Evolutionary conservation across 352 stramenopile species (phyloP).

Genomic region (Pythium aquatile): DNA sequence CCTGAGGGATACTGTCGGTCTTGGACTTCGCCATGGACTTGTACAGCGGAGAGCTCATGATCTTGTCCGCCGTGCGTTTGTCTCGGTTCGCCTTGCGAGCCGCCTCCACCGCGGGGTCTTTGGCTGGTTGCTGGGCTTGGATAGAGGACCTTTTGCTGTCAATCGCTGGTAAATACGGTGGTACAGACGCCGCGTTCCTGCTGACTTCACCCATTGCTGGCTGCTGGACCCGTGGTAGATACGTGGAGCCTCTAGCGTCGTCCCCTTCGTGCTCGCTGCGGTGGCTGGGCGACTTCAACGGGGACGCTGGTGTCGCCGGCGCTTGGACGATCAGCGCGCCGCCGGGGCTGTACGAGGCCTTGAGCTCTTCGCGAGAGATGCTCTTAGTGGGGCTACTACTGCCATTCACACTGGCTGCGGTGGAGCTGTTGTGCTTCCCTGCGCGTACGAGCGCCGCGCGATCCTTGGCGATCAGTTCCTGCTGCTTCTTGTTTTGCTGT

Average conservation of each 20-base stretch:
- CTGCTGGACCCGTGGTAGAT: constrained; percentile 13
- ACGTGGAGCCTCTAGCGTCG: not conserved
- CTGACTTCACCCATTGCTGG: not conserved
- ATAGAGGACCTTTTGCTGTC: not conserved
- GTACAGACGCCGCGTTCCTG: constrained; percentile 6
- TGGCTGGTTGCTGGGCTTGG: constrained; percentile 12
- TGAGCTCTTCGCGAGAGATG: constrained; percentile 57
- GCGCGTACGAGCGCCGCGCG: constrained; percentile 36
- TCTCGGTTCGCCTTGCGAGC: constrained; percentile 32
- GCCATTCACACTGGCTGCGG: constrained; percentile 17
- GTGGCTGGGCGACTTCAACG: constrained; percentile 25
- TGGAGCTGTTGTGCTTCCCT: constrained; percentile 24
- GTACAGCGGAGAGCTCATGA: constrained; percentile 72
- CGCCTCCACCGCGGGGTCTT: constrained; percentile 13
- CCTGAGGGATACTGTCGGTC: constrained; percentile 23
- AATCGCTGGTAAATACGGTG: constrained; percentile 37
- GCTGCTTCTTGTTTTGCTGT: constrained; percentile 77
- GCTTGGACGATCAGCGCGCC: constrained; percentile 52
- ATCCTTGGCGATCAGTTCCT: constrained; percentile 51
- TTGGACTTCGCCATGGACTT: constrained; percentile 66
- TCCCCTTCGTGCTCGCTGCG: constrained; percentile 34
- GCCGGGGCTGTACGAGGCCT: constrained; percentile 49
- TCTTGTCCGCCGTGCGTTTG: constrained; percentile 43
- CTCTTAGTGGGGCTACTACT: constrained; percentile 19
- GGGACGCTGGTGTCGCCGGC: constrained; percentile 23